Evolutionary conservation across 257 asterid species (phyloP).

Genomic region (Buddleja alternifolia): DNA sequence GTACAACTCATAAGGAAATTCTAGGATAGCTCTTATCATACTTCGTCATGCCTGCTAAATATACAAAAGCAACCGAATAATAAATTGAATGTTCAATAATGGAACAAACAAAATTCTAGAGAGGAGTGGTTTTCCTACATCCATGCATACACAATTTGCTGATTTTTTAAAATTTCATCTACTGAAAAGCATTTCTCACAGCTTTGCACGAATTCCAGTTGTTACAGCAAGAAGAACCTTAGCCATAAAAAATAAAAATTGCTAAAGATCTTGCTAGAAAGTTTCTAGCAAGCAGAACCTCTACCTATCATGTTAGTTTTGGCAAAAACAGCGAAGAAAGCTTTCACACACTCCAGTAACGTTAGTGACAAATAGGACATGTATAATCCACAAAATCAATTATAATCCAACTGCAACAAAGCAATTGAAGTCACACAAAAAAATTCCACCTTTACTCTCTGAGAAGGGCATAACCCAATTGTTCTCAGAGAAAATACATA

Average conservation of each 20-base stretch:
- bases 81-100: no score
- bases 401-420: conserved; percentile 11
- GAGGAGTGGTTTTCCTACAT: no score
- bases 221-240: not conserved
- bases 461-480: not conserved
- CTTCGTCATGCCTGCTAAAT: no score
- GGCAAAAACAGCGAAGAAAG: not conserved
- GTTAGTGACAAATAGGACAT: not conserved
- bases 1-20: no score
- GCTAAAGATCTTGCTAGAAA: not conserved
- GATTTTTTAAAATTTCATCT: no score
- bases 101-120: no score
- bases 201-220: not conserved
- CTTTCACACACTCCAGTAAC: conserved; percentile 7
- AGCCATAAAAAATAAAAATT: not conserved
- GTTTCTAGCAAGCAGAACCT: not conserved
- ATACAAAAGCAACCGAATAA: no score
- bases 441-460: not conserved
- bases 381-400: not conserved
- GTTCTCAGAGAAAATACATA: conserved; percentile 14
- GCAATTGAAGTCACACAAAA: conserved; percentile 12
- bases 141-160: no score
- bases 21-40: no score
- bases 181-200: not conserved
- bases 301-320: not conserved